phyloP scores from a whole-genome alignment of 2,329 filamentous ascomycete species.

The Botrytis squamosa region DNA sequence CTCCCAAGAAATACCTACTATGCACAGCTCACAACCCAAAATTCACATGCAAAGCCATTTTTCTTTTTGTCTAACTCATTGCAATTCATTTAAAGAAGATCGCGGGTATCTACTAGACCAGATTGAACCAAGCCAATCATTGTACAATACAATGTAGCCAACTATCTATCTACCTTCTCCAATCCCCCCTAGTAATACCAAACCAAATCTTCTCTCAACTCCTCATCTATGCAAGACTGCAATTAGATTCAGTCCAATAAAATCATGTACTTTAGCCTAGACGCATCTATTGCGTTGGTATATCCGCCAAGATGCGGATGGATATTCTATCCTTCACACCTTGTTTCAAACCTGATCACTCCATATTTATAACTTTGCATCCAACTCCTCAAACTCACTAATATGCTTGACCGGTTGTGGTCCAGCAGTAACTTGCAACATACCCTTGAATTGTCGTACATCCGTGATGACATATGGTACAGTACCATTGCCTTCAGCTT shows the following conservation, averaged over 20 bases:
- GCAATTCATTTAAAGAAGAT: not conserved
- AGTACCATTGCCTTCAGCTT: constrained; percentile 46
- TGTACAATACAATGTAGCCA: not conserved
- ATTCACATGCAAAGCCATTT: not conserved
- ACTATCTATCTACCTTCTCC: not conserved
- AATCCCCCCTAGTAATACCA: not conserved
- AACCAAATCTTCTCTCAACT: not conserved
- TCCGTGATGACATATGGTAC: constrained; percentile 68
- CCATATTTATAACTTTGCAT: constrained; percentile 67
- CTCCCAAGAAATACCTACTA: not conserved
- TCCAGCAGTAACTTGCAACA: constrained; percentile 69
- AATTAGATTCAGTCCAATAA: not conserved
- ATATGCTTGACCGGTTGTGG: constrained; percentile 72
- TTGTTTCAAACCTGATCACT: not conserved
- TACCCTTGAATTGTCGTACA: constrained; percentile 76
- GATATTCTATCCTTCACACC: not conserved
- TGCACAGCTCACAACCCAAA: not conserved
- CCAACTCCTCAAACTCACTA: constrained; percentile 81
- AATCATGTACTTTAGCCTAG: not conserved
- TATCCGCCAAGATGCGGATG: not conserved
- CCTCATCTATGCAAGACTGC: constrained; percentile 9
- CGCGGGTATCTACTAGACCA: constrained; percentile 6
- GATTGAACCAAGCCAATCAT: not conserved
- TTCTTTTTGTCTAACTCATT: not conserved
- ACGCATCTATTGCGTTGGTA: constrained; percentile 5